Conservation (phyloP, 345 rosid species). For the Balakata baccata region DNA sequence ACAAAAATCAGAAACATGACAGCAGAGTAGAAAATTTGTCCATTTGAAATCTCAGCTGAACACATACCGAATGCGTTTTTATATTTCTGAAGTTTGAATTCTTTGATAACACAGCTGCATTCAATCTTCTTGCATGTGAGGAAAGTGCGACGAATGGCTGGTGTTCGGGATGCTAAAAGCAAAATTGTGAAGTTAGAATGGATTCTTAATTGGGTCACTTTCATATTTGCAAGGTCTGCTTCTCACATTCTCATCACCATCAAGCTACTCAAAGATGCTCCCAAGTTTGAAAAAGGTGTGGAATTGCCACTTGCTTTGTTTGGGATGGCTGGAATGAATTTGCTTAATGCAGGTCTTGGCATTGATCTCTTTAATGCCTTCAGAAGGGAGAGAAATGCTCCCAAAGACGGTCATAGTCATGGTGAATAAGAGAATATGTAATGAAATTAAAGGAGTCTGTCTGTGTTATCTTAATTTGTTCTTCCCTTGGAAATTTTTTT, state of each 20-base stretch:
- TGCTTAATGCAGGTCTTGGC: constrained; percentile 68
- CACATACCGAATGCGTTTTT: not conserved
- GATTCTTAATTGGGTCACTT: constrained; percentile 68
- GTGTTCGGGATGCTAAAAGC: constrained; percentile 63
- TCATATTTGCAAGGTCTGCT: constrained; percentile 49
- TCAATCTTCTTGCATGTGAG: constrained; percentile 82
- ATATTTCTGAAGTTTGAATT: constrained; percentile 5
- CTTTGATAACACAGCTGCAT: constrained; percentile 54
- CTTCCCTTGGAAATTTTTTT: not conserved
- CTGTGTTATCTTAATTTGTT: not conserved
- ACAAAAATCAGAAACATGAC: not conserved
- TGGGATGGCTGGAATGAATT: constrained; percentile 87
- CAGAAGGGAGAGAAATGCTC: constrained; percentile 51
- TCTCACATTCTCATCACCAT: constrained; percentile 67
- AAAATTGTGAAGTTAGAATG: constrained; percentile 63
- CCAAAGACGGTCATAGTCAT: constrained; percentile 20
- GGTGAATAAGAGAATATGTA: constrained; percentile 3
- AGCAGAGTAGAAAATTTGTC: not conserved
- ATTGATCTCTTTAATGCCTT: constrained; percentile 70
- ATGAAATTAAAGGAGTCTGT: too few relatives aligned
- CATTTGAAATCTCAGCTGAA: not conserved
- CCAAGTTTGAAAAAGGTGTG: constrained; percentile 62
- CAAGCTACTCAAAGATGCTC: constrained; percentile 65
- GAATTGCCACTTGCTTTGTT: constrained; percentile 81
- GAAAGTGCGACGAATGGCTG: constrained; percentile 83